Conservation (phyloP, 2,329 filamentous ascomycete genomes). For the Dothidotthia symphoricarpi region DNA sequence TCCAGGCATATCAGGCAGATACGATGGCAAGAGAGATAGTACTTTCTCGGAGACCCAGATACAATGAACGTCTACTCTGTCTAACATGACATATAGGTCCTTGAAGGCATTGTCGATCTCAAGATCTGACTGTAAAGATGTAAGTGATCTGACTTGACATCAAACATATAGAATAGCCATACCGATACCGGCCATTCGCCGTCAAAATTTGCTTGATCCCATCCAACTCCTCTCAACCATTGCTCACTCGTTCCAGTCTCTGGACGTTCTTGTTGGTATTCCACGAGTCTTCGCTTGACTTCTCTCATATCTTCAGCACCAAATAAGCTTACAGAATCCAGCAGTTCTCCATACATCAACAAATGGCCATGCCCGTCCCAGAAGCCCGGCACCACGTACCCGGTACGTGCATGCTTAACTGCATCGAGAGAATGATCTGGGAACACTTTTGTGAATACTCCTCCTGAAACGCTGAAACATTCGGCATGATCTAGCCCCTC, state of each 20-base stretch:
- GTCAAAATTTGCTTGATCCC: conserved; percentile 66
- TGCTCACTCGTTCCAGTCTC: conserved; percentile 54
- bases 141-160: conserved; percentile 2
- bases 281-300: conserved; percentile 52
- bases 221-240: conserved; percentile 67
- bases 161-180: conserved; percentile 23
- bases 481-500: conserved; percentile 38
- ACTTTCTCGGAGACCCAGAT: conserved; percentile 67
- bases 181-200: conserved; percentile 63
- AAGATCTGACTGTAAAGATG: conserved; percentile 53
- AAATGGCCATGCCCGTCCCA: conserved; percentile 72
- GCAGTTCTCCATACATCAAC: conserved; percentile 64
- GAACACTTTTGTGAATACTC: conserved; percentile 54
- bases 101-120: conserved; percentile 53
- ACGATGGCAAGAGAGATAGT: conserved; percentile 57
- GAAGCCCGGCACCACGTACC: conserved; percentile 63
- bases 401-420: conserved; percentile 39
- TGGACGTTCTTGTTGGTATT: conserved; percentile 53
- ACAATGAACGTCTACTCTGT: conserved; percentile 69
- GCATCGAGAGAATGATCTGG: conserved; percentile 31
- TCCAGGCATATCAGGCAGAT: conserved; percentile 54
- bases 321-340: conserved; percentile 65
- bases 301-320: conserved; percentile 57
- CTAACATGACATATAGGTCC: conserved; percentile 65
- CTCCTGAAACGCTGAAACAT: conserved; percentile 58